Conservation (phyloP, 1,284 basidiomycete genomes). For the Ceratobasidium sp. region DNA sequence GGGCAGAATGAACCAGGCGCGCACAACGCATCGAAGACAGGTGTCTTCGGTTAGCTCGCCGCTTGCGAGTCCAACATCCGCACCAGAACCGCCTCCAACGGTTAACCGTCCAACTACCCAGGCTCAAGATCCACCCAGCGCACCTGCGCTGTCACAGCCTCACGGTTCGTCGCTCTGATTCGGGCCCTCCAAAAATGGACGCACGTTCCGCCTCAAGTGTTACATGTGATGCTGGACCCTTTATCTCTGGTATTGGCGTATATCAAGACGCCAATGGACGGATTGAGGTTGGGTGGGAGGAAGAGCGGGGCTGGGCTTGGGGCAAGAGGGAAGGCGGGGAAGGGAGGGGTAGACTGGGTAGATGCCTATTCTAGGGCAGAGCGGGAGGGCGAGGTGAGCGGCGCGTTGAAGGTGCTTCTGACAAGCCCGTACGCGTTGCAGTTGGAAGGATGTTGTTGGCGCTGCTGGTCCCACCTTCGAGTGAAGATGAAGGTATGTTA, state of each 20-base stretch:
- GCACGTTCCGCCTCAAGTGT: constrained; percentile 13
- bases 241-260: constrained; percentile 9
- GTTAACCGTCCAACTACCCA: too few relatives aligned
- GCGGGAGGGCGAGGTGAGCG: constrained; percentile 33
- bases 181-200: constrained; percentile 29
- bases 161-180: constrained; percentile 27
- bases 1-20: too few relatives aligned
- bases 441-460: constrained; percentile 39
- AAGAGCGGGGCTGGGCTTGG: constrained; percentile 20
- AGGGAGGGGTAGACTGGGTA: constrained; percentile 27
- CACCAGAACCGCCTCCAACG: too few relatives aligned
- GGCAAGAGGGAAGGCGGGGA: neutral
- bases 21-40: too few relatives aligned
- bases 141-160: constrained; percentile 27
- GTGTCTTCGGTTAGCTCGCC: too few relatives aligned
- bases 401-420: constrained; percentile 32
- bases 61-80: too few relatives aligned
- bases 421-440: constrained; percentile 32
- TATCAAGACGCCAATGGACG: constrained; percentile 39
- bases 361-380: constrained; percentile 35
- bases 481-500: neutral
- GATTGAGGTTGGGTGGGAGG: constrained; percentile 12
- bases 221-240: constrained; percentile 27
- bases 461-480: constrained; percentile 15
- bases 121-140: too few relatives aligned